Evolutionary conservation across 1,284 basidiomycete genomes (phyloP).

Genomic region (Puccinia coronata): DNA sequence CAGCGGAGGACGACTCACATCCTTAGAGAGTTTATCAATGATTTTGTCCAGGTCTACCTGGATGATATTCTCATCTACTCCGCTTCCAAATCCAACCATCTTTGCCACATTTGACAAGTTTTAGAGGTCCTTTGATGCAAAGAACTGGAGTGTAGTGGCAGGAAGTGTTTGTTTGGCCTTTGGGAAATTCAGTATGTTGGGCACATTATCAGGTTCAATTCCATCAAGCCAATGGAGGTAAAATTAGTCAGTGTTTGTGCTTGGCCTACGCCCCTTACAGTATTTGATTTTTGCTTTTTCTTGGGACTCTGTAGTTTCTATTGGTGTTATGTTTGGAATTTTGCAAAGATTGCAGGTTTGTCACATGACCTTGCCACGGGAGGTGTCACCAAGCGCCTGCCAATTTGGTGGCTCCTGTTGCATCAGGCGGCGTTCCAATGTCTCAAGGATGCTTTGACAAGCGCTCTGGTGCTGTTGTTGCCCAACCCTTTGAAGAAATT

Average conservation of each 20-base stretch:
- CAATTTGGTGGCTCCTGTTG: background rate
- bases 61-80: too few species aligned
- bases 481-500: background rate
- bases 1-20: too few species aligned
- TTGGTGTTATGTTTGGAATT: conserved; percentile 60
- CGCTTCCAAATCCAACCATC: too few species aligned
- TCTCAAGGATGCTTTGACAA: background rate
- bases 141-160: background rate
- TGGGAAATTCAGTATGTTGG: conserved; percentile 61
- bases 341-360: conserved; percentile 58
- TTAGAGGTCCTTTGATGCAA: background rate
- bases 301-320: conserved; percentile 62
- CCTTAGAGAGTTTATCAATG: too few species aligned
- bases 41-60: too few species aligned
- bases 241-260: conserved; percentile 62
- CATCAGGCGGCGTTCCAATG: background rate
- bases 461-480: background rate
- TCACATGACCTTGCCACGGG: conserved; percentile 51
- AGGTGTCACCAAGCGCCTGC: background rate
- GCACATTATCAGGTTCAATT: conserved; percentile 58
- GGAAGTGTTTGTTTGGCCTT: background rate
- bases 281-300: conserved; percentile 59
- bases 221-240: conserved; percentile 61
- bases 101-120: too few species aligned
- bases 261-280: too few species aligned